Conservation (phyloP, 768 basidiomycete species). For the Lepiota subincarnata region DNA sequence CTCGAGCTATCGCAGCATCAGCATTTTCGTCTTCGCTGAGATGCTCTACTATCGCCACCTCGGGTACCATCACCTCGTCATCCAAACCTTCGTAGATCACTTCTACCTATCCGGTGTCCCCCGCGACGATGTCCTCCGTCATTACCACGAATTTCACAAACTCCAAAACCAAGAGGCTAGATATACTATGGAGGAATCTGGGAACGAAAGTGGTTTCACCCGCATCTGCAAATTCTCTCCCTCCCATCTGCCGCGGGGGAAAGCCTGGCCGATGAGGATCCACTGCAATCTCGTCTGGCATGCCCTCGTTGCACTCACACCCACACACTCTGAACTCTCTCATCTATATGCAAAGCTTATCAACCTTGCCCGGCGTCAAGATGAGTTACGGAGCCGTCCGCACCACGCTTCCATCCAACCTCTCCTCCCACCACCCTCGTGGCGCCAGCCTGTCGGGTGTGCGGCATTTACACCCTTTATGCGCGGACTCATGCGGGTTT, state of each 20-base stretch:
- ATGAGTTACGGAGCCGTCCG: constrained; percentile 1
- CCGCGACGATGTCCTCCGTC: constrained; percentile 25
- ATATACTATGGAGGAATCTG: constrained; percentile 3
- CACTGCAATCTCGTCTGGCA: constrained; percentile 40
- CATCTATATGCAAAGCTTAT: constrained; percentile 43
- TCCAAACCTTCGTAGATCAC: constrained; percentile 44
- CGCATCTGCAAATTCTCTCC: constrained; percentile 12
- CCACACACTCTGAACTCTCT: constrained; percentile 22
- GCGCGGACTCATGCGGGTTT: constrained; percentile 28
- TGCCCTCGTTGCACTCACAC: constrained; percentile 25
- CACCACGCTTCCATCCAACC: constrained; percentile 14
- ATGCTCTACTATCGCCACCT: constrained; percentile 37
- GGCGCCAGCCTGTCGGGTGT: constrained; percentile 19
- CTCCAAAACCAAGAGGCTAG: constrained; percentile 2
- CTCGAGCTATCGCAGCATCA: constrained; percentile 15
- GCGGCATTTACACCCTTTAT: constrained; percentile 54
- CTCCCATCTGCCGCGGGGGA: constrained; percentile 16
- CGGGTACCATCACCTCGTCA: constrained; percentile 25
- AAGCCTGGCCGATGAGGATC: constrained; percentile 29
- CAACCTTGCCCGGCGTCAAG: constrained; percentile 15
- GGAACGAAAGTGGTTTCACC: constrained; percentile 4
- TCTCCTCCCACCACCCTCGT: constrained; percentile 27
- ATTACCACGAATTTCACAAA: constrained; percentile 13
- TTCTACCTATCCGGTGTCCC: constrained; percentile 57
- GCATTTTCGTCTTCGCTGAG: constrained; percentile 36